These are phyloP conservation scores for Neurospora sp. DNA, from an alignment of 495 filamentous ascomycete genomes.

Conservation along the genomic window DNA sequence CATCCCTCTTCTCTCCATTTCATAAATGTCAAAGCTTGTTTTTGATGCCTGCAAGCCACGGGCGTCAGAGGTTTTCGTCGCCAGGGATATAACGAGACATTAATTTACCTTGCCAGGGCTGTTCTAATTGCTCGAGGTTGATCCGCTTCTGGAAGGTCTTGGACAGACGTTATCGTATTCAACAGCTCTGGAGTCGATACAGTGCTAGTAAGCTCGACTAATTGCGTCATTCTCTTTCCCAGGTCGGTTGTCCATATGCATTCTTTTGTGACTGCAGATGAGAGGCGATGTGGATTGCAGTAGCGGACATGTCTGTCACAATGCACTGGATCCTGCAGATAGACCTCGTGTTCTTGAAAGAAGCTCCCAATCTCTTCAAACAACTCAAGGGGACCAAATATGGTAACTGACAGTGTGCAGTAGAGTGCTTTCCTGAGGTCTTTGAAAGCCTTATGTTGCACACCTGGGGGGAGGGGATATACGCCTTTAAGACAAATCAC, in stretches of 20 bases:
- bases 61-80: background rate
- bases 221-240: background rate
- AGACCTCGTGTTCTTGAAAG: slow-evolving; percentile 21
- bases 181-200: slow-evolving; percentile 1
- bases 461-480: accelerated
- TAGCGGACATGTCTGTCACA: slow-evolving; percentile 27
- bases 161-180: slow-evolving; percentile 2
- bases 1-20: slow-evolving; percentile 29
- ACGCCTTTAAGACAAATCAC: background rate
- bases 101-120: background rate
- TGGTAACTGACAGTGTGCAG: slow-evolving; percentile 13
- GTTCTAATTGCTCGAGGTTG: slow-evolving; percentile 18
- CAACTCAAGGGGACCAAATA: slow-evolving; percentile 20
- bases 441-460: background rate
- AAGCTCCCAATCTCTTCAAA: slow-evolving; percentile 25
- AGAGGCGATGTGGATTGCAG: slow-evolving; percentile 35
- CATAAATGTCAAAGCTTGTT: slow-evolving; percentile 36
- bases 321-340: slow-evolving; percentile 30
- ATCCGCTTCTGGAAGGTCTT: slow-evolving; percentile 14
- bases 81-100: accelerated
- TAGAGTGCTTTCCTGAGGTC: accelerated
- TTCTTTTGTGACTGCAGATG: slow-evolving; percentile 7
- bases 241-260: background rate
- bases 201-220: background rate
- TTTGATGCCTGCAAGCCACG: slow-evolving; percentile 25